Percentiles rank a stretch among this genome's conserved stretches.
phyloP scores from a whole-genome alignment of 2,329 filamentous ascomycete species.

The Fusarium decemcellulare region DNA sequence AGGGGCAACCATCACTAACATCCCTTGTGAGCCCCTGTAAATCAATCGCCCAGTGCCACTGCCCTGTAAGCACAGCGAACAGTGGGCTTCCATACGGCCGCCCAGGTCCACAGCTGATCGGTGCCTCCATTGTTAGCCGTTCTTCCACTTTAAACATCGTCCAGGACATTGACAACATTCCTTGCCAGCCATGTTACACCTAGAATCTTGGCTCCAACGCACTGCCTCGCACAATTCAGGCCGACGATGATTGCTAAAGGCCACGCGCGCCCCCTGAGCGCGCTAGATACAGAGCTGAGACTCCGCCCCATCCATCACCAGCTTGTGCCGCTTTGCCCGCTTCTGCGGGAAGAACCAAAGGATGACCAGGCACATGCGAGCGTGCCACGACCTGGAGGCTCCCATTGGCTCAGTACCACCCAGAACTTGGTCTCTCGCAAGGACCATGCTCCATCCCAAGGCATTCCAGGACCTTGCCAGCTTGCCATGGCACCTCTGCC shows the following conservation, averaged over 20 bases:
- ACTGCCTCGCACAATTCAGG: conserved; percentile 13
- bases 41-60: background rate
- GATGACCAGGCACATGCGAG: conserved; percentile 37
- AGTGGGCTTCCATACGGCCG: too few relatives aligned
- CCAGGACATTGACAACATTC: background rate
- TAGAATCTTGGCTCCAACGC: background rate
- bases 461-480: conserved; percentile 29
- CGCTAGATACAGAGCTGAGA: conserved; percentile 40
- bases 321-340: conserved; percentile 37
- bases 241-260: conserved; percentile 16
- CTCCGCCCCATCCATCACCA: conserved; percentile 22
- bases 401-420: conserved; percentile 34
- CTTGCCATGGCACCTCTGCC: conserved; percentile 12
- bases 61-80: background rate
- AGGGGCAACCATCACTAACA: background rate
- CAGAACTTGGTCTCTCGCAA: conserved; percentile 9
- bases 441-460: conserved; percentile 31
- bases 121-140: conserved; percentile 10
- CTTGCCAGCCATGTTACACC: background rate
- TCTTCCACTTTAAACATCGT: conserved; percentile 8
- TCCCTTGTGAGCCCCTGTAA: background rate
- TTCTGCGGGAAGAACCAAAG: conserved; percentile 31
- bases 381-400: conserved; percentile 36
- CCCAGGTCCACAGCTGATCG: background rate
- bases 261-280: conserved; percentile 19